Conservation (phyloP, 495 filamentous ascomycete genomes). For the Physcia stellaris region DNA sequence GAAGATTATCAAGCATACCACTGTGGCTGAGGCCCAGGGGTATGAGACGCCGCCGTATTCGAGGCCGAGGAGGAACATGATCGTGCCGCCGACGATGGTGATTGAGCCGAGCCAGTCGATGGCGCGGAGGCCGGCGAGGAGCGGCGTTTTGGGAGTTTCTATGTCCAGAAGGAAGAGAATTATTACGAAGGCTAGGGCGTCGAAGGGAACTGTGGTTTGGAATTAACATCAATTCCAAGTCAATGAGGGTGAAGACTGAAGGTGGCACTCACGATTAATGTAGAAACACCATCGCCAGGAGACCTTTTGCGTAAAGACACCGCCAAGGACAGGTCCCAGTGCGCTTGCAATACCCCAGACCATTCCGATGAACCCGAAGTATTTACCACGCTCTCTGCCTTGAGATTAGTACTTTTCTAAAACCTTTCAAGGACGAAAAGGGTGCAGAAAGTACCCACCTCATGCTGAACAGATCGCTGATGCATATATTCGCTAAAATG, state of each 20-base stretch:
- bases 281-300: constrained; percentile 54
- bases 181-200: constrained; percentile 44
- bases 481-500: constrained; percentile 67
- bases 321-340: constrained; percentile 63
- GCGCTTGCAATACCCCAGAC: constrained; percentile 66
- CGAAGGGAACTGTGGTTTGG: constrained; percentile 40
- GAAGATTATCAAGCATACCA: constrained; percentile 61
- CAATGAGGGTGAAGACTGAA: background rate
- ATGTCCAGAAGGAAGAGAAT: constrained; percentile 55
- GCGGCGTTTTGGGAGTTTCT: constrained; percentile 53
- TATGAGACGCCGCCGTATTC: constrained; percentile 51
- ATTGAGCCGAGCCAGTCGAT: constrained; percentile 58
- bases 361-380: constrained; percentile 50
- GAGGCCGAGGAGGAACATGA: constrained; percentile 60
- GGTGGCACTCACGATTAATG: constrained; percentile 38
- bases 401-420: too few species aligned
- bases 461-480: constrained; percentile 69
- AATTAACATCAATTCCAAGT: background rate
- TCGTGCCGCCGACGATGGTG: constrained; percentile 46
- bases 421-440: constrained; percentile 14
- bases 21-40: constrained; percentile 51
- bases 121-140: constrained; percentile 50
- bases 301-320: constrained; percentile 53
- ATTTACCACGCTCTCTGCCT: constrained; percentile 45
- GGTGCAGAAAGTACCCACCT: constrained; percentile 20